phyloP scores from a whole-genome alignment of 2,329 filamentous ascomycete species.

The Aspergillus luchuensis region DNA sequence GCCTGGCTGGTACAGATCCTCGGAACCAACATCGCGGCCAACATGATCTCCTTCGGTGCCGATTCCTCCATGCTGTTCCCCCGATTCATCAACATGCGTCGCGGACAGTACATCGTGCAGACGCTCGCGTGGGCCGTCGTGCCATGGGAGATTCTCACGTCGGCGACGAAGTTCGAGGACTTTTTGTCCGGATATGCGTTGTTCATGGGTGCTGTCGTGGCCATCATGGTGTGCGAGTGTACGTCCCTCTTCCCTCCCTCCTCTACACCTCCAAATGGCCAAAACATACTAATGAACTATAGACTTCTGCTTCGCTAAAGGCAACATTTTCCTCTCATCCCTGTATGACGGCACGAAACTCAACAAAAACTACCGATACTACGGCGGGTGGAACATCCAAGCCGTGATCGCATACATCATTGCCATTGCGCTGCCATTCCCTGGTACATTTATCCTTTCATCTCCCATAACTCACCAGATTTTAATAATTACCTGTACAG shows the following conservation, averaged over 20 bases:
- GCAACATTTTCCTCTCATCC: slow-evolving; percentile 5
- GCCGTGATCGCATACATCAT: slow-evolving; percentile 6
- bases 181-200: slow-evolving; percentile 13
- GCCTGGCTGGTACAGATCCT: slow-evolving; percentile 39
- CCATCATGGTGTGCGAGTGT: slow-evolving; percentile 11
- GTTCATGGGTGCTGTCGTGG: slow-evolving; percentile 13
- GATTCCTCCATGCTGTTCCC: slow-evolving; percentile 50
- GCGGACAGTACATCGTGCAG: slow-evolving; percentile 55
- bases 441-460: neutral
- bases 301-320: slow-evolving; percentile 5
- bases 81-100: slow-evolving; percentile 55
- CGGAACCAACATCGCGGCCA: slow-evolving; percentile 42
- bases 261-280: neutral
- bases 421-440: slow-evolving; percentile 6
- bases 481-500: neutral
- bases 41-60: slow-evolving; percentile 40
- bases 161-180: slow-evolving; percentile 10
- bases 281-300: neutral
- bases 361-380: slow-evolving; percentile 11
- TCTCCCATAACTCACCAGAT: neutral
- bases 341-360: slow-evolving; percentile 1
- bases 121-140: slow-evolving; percentile 54
- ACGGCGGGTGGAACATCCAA: slow-evolving; percentile 6
- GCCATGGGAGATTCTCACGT: slow-evolving; percentile 14
- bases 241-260: neutral